A percentile compares a stretch with the other conserved stretches of the same genome.
phyloP scores from a whole-genome alignment of 2,329 filamentous ascomycete genomes.

The Aureobasidium sp. region DNA sequence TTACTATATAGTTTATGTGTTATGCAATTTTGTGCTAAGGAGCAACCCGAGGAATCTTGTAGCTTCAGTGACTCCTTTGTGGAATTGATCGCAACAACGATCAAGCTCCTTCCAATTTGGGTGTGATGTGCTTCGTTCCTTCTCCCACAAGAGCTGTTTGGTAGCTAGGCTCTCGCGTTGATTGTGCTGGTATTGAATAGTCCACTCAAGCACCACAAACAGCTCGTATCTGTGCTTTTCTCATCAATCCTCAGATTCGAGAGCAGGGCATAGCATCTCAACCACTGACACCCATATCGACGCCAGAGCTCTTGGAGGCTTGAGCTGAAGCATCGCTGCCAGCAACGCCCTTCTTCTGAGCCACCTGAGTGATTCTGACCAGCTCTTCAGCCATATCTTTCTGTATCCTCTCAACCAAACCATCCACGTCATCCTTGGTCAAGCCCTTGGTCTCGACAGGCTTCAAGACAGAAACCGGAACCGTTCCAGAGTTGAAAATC shows the following conservation, averaged over 20 bases:
- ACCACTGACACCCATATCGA: neutral
- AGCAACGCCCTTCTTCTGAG: slow-evolving; percentile 13
- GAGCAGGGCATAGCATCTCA: neutral
- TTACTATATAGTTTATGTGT: neutral
- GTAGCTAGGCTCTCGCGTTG: neutral
- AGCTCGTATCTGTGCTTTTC: neutral
- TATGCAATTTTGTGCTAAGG: neutral
- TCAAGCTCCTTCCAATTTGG: neutral
- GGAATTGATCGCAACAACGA: neutral
- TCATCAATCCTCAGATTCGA: neutral
- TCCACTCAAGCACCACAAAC: neutral
- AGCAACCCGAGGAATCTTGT: neutral
- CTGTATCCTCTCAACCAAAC: slow-evolving; percentile 57
- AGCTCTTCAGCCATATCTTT: slow-evolving; percentile 64
- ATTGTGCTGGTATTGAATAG: neutral
- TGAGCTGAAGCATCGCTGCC: neutral
- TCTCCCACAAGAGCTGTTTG: neutral
- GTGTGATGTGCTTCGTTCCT: neutral
- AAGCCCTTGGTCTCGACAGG: slow-evolving; percentile 70
- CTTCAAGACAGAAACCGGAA: slow-evolving; percentile 65
- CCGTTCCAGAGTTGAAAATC: slow-evolving; percentile 31
- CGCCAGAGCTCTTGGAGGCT: neutral
- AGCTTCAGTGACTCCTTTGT: neutral
- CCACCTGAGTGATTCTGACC: slow-evolving; percentile 30
- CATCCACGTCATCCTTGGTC: slow-evolving; percentile 67